Percentiles rank a stretch among this genome's conserved stretches.
These are phyloP conservation scores for Cyberlindnera euphorbiiphila DNA, from an alignment of 805 yeast genomes.

Conservation along the genomic window DNA sequence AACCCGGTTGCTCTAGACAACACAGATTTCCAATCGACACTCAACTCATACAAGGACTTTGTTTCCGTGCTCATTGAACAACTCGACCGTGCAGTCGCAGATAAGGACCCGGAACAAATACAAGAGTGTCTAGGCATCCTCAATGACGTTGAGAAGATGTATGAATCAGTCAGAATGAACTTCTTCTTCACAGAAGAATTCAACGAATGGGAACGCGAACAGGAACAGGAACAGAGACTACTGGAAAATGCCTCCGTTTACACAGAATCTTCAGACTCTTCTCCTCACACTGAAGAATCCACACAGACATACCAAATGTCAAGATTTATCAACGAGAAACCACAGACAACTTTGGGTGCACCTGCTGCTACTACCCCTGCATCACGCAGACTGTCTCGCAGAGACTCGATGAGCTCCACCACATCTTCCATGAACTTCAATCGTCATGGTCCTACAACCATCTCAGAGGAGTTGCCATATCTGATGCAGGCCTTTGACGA, in stretches of 20 bases:
- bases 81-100: conserved; percentile 48
- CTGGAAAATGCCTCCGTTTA: conserved; percentile 6
- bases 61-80: conserved; percentile 56
- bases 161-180: conserved; percentile 46
- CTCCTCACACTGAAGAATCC: conserved; percentile 10
- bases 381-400: conserved; percentile 13
- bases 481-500: conserved; percentile 64
- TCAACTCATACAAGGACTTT: conserved; percentile 52
- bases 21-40: conserved; percentile 38
- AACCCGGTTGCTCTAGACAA: conserved; percentile 23
- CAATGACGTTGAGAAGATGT: conserved; percentile 71
- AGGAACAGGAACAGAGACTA: conserved; percentile 11
- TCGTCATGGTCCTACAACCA: conserved; percentile 44
- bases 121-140: conserved; percentile 66
- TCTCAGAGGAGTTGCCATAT: conserved; percentile 62
- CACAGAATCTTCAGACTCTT: conserved; percentile 9
- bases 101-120: conserved; percentile 52
- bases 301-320: conserved; percentile 13
- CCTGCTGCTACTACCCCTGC: conserved; percentile 4
- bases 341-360: no score
- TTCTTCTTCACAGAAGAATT: conserved; percentile 32
- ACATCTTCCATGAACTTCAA: conserved; percentile 26
- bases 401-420: conserved; percentile 23
- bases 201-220: conserved; percentile 24
- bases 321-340: conserved; percentile 10